phyloP scores from a whole-genome alignment of 805 yeast genomes.

The Yarrowia porcina region DNA sequence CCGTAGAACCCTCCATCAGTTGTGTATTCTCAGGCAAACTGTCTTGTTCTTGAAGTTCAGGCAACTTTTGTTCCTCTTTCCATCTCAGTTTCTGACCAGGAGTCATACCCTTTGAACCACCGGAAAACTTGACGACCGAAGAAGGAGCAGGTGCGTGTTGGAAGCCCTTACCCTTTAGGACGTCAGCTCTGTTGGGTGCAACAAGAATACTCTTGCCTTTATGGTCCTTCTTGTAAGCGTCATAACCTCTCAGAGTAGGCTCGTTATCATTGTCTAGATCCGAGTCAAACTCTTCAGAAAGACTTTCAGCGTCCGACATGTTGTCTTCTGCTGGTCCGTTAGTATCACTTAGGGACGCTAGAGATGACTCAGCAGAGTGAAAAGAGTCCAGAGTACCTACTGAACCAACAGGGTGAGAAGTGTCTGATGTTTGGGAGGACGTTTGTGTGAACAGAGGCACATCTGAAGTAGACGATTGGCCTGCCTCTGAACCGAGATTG shows the following conservation, averaged over 20 bases:
- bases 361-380: slow-evolving; percentile 10
- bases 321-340: no score
- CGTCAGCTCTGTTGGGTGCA: background rate
- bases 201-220: background rate
- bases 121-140: background rate
- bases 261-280: background rate
- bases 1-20: background rate
- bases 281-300: slow-evolving; percentile 9
- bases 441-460: slow-evolving; percentile 1
- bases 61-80: background rate
- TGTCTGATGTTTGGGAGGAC: slow-evolving; percentile 1
- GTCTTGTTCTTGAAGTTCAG: background rate
- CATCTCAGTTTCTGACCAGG: background rate
- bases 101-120: background rate
- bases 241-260: background rate
- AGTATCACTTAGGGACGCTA: background rate
- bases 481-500: background rate
- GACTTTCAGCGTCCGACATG: background rate
- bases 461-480: background rate
- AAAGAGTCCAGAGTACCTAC: background rate
- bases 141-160: background rate
- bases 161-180: background rate
- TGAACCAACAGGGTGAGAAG: background rate
- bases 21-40: background rate
- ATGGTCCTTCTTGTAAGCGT: background rate